phyloP scores from a whole-genome alignment of 1,284 basidiomycete genomes.

The Moniliella sp. region DNA sequence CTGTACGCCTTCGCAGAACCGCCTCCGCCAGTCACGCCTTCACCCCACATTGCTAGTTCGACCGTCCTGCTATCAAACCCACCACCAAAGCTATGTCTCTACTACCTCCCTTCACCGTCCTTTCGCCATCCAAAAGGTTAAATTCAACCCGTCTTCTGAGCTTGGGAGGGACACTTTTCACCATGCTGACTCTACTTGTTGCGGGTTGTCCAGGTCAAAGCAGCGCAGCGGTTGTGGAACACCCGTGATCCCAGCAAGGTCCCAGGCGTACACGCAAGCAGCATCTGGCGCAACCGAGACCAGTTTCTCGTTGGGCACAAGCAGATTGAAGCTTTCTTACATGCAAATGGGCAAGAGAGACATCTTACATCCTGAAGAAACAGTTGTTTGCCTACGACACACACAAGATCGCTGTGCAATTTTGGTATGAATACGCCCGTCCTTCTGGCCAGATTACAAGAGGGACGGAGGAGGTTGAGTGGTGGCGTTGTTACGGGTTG shows the following conservation, averaged over 20 bases:
- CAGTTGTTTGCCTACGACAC: conserved; percentile 43
- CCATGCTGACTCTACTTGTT: too few species aligned
- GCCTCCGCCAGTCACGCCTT: too few species aligned
- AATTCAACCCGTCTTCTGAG: too few species aligned
- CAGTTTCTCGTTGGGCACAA: conserved; percentile 40
- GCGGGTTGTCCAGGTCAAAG: conserved; percentile 2
- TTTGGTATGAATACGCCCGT: conserved; percentile 45
- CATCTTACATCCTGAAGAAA: conserved; percentile 38
- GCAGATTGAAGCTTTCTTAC: conserved; percentile 40
- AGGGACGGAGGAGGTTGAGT: background rate
- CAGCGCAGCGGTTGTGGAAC: conserved; percentile 27
- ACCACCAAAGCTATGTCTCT: too few species aligned
- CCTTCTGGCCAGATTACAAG: conserved; percentile 22
- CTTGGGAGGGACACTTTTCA: too few species aligned
- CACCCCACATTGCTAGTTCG: too few species aligned
- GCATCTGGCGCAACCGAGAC: conserved; percentile 45
- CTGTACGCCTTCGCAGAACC: too few species aligned
- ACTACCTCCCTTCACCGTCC: too few species aligned
- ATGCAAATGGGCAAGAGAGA: conserved; percentile 43
- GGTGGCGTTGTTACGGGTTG: background rate
- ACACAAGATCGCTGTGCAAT: conserved; percentile 43
- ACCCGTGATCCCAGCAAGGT: conserved; percentile 21
- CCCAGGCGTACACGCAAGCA: conserved; percentile 41
- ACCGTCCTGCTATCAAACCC: too few species aligned
- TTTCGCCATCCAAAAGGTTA: too few species aligned